Conservation (phyloP, 148 eudicot species). For the Vaccinium myrtillus region DNA sequence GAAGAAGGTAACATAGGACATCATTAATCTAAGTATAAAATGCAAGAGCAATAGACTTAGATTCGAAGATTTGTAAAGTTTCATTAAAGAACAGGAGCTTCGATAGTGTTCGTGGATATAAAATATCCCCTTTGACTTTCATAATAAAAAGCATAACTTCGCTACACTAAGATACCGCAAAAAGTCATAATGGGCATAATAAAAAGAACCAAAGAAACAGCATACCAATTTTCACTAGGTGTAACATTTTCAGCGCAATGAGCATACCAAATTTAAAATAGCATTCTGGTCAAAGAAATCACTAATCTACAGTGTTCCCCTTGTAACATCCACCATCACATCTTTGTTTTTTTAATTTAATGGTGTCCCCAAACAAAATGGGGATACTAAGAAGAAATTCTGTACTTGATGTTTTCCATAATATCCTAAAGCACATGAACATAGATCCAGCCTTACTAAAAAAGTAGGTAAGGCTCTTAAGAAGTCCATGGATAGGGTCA, state of each 20-base stretch:
- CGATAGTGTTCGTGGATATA: background rate
- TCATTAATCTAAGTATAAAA: slow-evolving; percentile 1
- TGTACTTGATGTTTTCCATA: background rate
- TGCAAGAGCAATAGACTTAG: background rate
- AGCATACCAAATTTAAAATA: background rate
- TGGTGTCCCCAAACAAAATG: background rate
- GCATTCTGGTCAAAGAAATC: background rate
- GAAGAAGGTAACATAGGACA: background rate
- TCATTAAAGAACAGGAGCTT: background rate
- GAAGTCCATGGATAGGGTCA: background rate
- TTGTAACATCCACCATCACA: background rate
- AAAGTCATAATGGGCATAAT: background rate
- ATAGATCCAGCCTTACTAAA: background rate
- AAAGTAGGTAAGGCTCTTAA: background rate
- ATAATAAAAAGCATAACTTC: background rate
- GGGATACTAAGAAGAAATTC: background rate
- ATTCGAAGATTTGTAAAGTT: background rate
- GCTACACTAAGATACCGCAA: background rate
- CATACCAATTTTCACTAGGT: background rate
- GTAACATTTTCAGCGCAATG: background rate
- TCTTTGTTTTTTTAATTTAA: background rate
- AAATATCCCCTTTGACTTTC: background rate
- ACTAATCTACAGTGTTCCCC: background rate
- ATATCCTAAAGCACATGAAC: background rate
- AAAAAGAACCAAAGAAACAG: background rate